Percentiles rank a stretch among this genome's conserved stretches.
phyloP scores from a whole-genome alignment of 2,329 filamentous ascomycete species.

The Fusarium anguioides region DNA sequence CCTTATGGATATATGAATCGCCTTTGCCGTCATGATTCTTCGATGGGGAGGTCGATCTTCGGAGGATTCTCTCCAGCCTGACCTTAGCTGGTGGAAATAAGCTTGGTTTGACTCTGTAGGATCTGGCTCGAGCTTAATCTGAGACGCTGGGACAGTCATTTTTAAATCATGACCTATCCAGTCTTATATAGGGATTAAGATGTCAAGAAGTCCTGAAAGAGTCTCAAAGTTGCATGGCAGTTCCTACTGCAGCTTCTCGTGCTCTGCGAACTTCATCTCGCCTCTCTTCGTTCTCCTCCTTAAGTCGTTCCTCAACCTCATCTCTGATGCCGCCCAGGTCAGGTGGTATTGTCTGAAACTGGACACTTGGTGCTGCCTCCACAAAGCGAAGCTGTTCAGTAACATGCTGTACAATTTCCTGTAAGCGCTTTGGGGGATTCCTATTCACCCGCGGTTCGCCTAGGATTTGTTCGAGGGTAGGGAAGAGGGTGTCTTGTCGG shows the following conservation, averaged over 20 bases:
- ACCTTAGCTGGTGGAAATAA: neutral
- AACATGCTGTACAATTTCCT: constrained; percentile 80
- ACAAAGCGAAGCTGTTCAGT: constrained; percentile 89
- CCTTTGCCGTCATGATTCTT: neutral
- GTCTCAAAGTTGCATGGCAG: constrained; percentile 63
- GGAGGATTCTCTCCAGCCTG: neutral
- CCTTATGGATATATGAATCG: neutral
- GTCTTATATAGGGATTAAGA: neutral
- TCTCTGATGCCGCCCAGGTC: constrained; percentile 76
- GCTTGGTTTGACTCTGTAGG: neutral
- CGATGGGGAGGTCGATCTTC: constrained; percentile 1
- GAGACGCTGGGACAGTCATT: neutral
- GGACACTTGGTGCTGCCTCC: constrained; percentile 85
- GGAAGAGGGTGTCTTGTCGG: constrained; percentile 87
- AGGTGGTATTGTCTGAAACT: constrained; percentile 82
- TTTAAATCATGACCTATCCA: constrained; percentile 5
- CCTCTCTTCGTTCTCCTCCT: constrained; percentile 71
- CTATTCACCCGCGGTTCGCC: constrained; percentile 79
- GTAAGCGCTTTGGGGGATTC: constrained; percentile 80
- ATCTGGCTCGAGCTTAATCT: constrained; percentile 11
- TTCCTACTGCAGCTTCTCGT: constrained; percentile 68
- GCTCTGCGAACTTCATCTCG: constrained; percentile 64
- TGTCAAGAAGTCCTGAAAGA: constrained; percentile 2
- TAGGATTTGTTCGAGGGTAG: constrained; percentile 79
- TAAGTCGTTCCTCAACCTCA: constrained; percentile 74